phyloP scores from a whole-genome alignment of 2,329 filamentous ascomycete genomes.

The Chaetothyriales sp. region DNA sequence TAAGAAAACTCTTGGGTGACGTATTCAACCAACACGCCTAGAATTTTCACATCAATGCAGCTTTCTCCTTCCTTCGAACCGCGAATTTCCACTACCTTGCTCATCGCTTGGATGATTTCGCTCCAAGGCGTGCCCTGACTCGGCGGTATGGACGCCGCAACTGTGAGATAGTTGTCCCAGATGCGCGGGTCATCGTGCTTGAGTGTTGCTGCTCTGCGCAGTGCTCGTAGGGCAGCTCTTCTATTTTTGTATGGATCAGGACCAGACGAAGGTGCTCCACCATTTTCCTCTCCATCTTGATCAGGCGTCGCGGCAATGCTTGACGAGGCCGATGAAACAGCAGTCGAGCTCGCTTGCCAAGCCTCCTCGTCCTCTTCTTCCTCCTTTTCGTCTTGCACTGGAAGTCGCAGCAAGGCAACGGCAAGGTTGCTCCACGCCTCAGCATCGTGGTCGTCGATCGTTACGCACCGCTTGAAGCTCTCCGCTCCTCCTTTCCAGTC shows the following conservation, averaged over 20 bases:
- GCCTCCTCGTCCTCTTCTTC: conserved; percentile 17
- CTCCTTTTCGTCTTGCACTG: conserved; percentile 20
- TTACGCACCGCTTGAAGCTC: conserved; percentile 70
- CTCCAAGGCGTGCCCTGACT: conserved; percentile 40
- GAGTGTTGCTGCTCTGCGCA: conserved; percentile 72
- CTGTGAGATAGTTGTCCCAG: conserved; percentile 90
- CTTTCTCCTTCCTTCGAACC: conserved; percentile 54
- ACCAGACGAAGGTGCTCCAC: conserved; percentile 4
- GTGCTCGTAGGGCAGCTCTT: conserved; percentile 64
- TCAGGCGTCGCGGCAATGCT: conserved; percentile 10
- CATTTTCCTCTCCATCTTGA: conserved; percentile 20
- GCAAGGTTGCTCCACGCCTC: conserved; percentile 93
- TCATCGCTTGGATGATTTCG: conserved; percentile 64
- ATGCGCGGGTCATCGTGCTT: conserved; percentile 82
- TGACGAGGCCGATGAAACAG: not conserved
- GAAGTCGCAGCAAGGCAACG: conserved; percentile 55
- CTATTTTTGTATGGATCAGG: conserved; percentile 49
- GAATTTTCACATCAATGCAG: conserved; percentile 60
- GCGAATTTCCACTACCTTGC: conserved; percentile 62
- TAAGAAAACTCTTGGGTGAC: conserved; percentile 40
- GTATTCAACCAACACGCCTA: conserved; percentile 60
- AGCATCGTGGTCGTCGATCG: conserved; percentile 75
- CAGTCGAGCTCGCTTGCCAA: conserved; percentile 9
- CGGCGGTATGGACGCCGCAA: conserved; percentile 64
- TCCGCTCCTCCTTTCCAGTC: conserved; percentile 67